These are phyloP conservation scores for Stachybotrys chlorohalonatus DNA, from an alignment of 2,329 filamentous ascomycete genomes.

Conservation along the genomic window DNA sequence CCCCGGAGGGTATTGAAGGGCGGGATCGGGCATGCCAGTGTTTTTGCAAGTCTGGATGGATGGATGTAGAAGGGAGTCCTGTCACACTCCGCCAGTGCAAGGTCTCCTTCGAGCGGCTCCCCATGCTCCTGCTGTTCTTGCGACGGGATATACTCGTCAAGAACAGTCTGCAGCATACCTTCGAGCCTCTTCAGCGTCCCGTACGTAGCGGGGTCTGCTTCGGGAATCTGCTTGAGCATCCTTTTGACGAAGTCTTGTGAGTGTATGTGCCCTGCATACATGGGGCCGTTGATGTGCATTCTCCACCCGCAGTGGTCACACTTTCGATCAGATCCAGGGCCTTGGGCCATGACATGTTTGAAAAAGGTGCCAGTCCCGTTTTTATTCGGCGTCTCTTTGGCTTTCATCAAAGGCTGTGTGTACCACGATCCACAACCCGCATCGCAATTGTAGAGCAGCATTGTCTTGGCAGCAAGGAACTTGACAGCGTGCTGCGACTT, in stretches of 20 bases:
- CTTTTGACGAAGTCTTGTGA: conserved; percentile 72
- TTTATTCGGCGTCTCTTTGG: conserved; percentile 58
- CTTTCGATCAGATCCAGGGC: conserved; percentile 52
- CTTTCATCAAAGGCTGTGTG: conserved; percentile 68
- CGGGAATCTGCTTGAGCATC: conserved; percentile 64
- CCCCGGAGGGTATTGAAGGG: conserved; percentile 73
- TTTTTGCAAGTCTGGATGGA: conserved; percentile 63
- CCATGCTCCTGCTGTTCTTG: conserved; percentile 19
- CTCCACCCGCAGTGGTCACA: conserved; percentile 82
- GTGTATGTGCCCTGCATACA: conserved; percentile 89
- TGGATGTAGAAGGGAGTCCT: conserved; percentile 80
- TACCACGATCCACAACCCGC: conserved; percentile 86
- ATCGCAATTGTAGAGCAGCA: conserved; percentile 89
- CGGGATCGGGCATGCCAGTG: conserved; percentile 71
- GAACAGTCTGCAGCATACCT: conserved; percentile 82
- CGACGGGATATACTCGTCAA: conserved; percentile 57
- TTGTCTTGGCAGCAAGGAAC: conserved; percentile 80
- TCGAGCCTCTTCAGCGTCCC: conserved; percentile 72
- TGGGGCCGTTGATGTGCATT: conserved; percentile 83
- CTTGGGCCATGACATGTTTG: conserved; percentile 69
- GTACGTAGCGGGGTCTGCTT: conserved; percentile 60
- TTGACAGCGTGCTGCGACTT: conserved; percentile 82
- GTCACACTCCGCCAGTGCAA: conserved; percentile 37
- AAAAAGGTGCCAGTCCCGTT: conserved; percentile 58
- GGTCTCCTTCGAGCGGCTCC: neutral